Evolutionary conservation across 768 basidiomycete genomes (phyloP).

Genomic region (Coprinopsis cinerea): DNA sequence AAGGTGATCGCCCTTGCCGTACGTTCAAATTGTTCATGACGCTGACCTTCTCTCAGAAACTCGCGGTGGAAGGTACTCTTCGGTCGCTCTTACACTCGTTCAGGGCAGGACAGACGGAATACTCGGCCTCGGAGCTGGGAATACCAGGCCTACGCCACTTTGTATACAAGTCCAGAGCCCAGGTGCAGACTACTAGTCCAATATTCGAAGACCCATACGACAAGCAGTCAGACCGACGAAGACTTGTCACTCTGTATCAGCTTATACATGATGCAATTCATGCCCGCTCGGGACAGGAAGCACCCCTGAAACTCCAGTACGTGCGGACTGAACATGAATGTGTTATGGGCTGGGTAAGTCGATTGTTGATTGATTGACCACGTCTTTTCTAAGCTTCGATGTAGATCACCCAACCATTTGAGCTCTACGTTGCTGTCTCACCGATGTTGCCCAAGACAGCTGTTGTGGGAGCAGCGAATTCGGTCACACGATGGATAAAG

Average conservation of each 20-base stretch:
- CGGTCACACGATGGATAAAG: conserved; percentile 86
- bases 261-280: conserved; percentile 84
- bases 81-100: conserved; percentile 46
- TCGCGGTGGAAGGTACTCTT: conserved; percentile 54
- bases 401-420: conserved; percentile 93
- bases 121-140: conserved; percentile 68
- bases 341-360: conserved; percentile 89
- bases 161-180: conserved; percentile 83
- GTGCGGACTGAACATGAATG: conserved; percentile 81
- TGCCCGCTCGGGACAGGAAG: conserved; percentile 78
- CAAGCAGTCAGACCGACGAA: conserved; percentile 51
- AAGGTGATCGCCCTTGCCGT: conserved; percentile 35
- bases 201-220: conserved; percentile 85
- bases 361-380: conserved; percentile 1
- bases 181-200: conserved; percentile 88
- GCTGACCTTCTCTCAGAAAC: conserved; percentile 38
- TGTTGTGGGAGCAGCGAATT: conserved; percentile 82
- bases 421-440: conserved; percentile 81
- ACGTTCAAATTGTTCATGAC: not conserved
- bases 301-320: conserved; percentile 81
- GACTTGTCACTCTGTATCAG: conserved; percentile 85
- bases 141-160: conserved; percentile 93
- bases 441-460: conserved; percentile 85
- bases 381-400: not conserved
- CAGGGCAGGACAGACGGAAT: conserved; percentile 47